Percentiles rank a stretch among this genome's conserved stretches.
These are phyloP conservation scores for Phytophthora crassamura DNA, from an alignment of 352 stramenopile genomes.

Conservation along the genomic window DNA sequence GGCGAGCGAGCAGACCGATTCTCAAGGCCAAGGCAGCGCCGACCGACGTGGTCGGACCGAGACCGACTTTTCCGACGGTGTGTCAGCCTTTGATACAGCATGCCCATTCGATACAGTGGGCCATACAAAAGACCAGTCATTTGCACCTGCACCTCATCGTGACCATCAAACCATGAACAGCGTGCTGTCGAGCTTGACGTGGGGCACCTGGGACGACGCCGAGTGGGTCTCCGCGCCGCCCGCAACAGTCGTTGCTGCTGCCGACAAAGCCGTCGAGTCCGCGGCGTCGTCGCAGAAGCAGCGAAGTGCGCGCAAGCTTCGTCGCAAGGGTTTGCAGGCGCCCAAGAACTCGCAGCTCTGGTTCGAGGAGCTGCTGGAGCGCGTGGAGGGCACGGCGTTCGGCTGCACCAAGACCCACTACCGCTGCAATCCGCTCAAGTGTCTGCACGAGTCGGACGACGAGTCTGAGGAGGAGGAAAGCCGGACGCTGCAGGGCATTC, in stretches of 20 bases:
- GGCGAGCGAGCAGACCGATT: no score
- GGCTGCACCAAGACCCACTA: constrained; percentile 45
- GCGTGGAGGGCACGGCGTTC: constrained; percentile 55
- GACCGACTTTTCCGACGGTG: neutral
- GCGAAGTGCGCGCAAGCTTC: constrained; percentile 60
- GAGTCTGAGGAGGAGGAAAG: neutral
- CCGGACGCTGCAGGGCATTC: constrained; percentile 43
- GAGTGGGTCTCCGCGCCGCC: constrained; percentile 16
- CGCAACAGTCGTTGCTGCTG: neutral
- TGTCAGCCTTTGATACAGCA: constrained; percentile 1
- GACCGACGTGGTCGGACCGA: no score
- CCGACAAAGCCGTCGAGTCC: neutral
- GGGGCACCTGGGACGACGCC: constrained; percentile 76
- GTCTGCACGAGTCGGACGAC: constrained; percentile 29
- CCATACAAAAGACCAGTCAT: neutral
- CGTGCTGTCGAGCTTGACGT: constrained; percentile 70
- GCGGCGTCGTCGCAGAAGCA: constrained; percentile 11
- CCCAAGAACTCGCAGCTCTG: constrained; percentile 62
- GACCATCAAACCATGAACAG: constrained; percentile 62
- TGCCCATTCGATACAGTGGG: neutral
- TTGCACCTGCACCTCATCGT: neutral
- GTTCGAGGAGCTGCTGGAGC: constrained; percentile 77
- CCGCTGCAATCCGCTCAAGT: constrained; percentile 68
- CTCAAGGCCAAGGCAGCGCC: no score
- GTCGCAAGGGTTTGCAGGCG: constrained; percentile 52